Percentiles rank a stretch among this genome's conserved stretches.
phyloP scores from a whole-genome alignment of 441 rosid genomes.

The Pelargonium exstipulatum region DNA sequence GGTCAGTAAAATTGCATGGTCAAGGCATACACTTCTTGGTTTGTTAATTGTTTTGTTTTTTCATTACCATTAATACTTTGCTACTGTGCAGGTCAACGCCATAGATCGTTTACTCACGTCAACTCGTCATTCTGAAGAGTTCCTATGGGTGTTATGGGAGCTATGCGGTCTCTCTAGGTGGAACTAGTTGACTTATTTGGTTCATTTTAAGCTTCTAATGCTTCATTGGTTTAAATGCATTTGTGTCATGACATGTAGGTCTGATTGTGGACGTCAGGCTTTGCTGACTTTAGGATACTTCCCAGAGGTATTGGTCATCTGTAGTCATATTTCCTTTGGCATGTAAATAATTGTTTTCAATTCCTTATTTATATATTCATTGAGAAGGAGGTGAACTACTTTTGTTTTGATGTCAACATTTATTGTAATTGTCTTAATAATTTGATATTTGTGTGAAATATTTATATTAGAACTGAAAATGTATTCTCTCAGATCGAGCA shows the following conservation, averaged over 20 bases:
- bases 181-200: constrained; percentile 21
- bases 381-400: background rate
- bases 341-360: constrained; percentile 1
- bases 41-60: constrained; percentile 8
- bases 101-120: constrained; percentile 72
- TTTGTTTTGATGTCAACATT: background rate
- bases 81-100: constrained; percentile 60
- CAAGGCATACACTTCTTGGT: constrained; percentile 7
- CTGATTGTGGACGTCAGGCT: constrained; percentile 95
- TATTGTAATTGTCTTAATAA: too few relatives aligned
- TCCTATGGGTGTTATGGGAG: constrained; percentile 96
- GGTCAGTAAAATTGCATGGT: constrained; percentile 51
- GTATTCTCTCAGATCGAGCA: background rate
- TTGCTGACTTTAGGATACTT: constrained; percentile 65
- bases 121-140: constrained; percentile 84
- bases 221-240: constrained; percentile 22
- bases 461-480: background rate
- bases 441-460: background rate
- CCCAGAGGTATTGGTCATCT: constrained; percentile 64
- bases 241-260: constrained; percentile 51
- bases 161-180: constrained; percentile 91
- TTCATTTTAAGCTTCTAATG: constrained; percentile 13
- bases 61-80: constrained; percentile 13
- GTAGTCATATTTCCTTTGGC: background rate
- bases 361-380: constrained; percentile 9